These are phyloP conservation scores for Nitzschia sp. DNA, from an alignment of 108 stramenopile genomes.

Conservation along the genomic window DNA sequence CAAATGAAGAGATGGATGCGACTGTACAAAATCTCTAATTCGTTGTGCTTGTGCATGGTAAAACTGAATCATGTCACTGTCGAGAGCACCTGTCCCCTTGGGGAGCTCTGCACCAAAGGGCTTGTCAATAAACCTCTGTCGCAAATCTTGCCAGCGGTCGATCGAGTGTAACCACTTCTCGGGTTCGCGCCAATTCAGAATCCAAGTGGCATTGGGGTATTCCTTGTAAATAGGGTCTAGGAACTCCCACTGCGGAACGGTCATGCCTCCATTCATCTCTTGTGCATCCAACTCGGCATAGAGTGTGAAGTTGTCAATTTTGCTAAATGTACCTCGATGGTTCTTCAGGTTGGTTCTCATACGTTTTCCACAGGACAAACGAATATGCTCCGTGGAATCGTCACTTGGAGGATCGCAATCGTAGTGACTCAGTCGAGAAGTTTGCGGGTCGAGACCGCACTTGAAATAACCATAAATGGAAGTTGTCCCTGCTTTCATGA, in stretches of 20 bases:
- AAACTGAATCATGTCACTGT: conserved; percentile 25
- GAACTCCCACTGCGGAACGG: conserved; percentile 32
- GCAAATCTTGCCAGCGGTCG: conserved; percentile 31
- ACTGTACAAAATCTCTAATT: conserved; percentile 18
- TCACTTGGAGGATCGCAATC: conserved; percentile 13
- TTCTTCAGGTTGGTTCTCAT: conserved; percentile 16
- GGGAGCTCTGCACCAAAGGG: conserved; percentile 12
- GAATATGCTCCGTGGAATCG: neutral
- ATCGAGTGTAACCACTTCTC: conserved; percentile 29
- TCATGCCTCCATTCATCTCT: conserved; percentile 26
- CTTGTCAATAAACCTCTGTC: conserved; percentile 24
- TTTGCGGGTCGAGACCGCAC: conserved; percentile 23
- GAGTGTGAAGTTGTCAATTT: conserved; percentile 15
- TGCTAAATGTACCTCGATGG: conserved; percentile 10
- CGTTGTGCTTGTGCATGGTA: conserved; percentile 23
- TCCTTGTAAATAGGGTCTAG: conserved; percentile 22
- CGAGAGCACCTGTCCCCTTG: conserved; percentile 1
- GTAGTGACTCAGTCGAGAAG: conserved; percentile 20
- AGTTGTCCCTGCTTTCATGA: conserved; percentile 39
- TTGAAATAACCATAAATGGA: conserved; percentile 34
- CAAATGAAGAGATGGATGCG: conserved; percentile 33
- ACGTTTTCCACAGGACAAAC: conserved; percentile 28
- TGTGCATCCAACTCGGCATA: conserved; percentile 41
- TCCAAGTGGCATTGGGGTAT: conserved; percentile 39
- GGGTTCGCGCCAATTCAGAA: conserved; percentile 37